Conservation (phyloP, 2,329 filamentous ascomycete genomes). For the Raffaelea arxii region DNA sequence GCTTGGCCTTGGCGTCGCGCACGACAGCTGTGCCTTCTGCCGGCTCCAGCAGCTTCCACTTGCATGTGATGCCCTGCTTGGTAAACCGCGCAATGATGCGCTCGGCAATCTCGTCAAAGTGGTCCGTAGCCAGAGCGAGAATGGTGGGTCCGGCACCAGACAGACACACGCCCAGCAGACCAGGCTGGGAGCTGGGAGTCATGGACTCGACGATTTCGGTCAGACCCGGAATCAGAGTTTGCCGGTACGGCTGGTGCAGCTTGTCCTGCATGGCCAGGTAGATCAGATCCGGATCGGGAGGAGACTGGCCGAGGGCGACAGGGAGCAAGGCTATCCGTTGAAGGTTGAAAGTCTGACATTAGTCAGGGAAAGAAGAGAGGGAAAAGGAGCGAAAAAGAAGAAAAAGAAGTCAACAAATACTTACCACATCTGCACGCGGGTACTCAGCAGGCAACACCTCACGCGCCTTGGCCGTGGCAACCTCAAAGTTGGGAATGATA, state of each 20-base stretch:
- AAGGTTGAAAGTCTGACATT: slow-evolving; percentile 67
- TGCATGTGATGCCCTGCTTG: slow-evolving; percentile 63
- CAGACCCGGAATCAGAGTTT: slow-evolving; percentile 82
- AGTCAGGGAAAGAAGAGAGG: background rate
- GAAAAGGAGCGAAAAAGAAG: too few relatives aligned
- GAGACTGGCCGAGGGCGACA: slow-evolving; percentile 78
- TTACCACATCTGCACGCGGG: slow-evolving; percentile 69
- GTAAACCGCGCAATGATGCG: slow-evolving; percentile 69
- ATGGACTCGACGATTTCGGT: slow-evolving; percentile 86
- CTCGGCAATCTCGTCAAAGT: slow-evolving; percentile 79
- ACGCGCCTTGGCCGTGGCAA: slow-evolving; percentile 85
- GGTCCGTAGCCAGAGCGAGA: slow-evolving; percentile 78
- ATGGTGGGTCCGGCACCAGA: slow-evolving; percentile 95
- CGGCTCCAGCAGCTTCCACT: slow-evolving; percentile 81
- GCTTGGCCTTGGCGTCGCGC: too few relatives aligned
- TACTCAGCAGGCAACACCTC: slow-evolving; percentile 76
- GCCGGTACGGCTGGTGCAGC: slow-evolving; percentile 92
- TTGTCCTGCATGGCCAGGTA: slow-evolving; percentile 98
- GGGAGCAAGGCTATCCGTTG: slow-evolving; percentile 88
- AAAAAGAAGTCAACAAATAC: slow-evolving; percentile 18
- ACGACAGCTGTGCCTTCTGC: slow-evolving; percentile 58
- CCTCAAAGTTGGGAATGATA: slow-evolving; percentile 92
- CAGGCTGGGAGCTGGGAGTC: slow-evolving; percentile 76
- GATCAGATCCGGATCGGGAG: slow-evolving; percentile 86
- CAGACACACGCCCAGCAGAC: slow-evolving; percentile 86